A percentile compares a stretch with the other conserved stretches of the same genome.
Evolutionary conservation across 2,329 filamentous ascomycete genomes (phyloP).

Genomic region (Botryotinia convoluta): DNA sequence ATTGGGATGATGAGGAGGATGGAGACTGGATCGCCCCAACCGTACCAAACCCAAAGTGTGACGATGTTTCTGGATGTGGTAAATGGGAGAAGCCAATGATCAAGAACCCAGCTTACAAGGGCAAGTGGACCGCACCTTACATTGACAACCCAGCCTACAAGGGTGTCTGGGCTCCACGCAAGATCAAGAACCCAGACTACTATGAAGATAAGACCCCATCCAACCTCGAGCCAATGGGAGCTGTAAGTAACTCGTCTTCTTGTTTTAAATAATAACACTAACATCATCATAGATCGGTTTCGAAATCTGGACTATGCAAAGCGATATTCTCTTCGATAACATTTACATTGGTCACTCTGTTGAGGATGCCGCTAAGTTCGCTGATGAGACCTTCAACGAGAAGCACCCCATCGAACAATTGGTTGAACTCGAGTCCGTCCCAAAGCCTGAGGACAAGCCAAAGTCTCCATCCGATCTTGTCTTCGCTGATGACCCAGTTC

Average conservation of each 20-base stretch:
- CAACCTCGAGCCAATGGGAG: conserved; percentile 97
- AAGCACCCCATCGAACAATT: conserved; percentile 83
- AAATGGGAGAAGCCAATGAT: conserved; percentile 88
- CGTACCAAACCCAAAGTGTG: conserved; percentile 93
- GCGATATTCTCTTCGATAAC: conserved; percentile 98
- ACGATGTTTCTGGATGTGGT: conserved; percentile 89
- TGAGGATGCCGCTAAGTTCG: conserved; percentile 86
- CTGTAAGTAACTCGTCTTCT: conserved; percentile 59
- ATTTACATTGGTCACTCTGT: conserved; percentile 99
- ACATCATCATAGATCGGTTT: conserved; percentile 72
- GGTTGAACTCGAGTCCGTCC: conserved; percentile 74
- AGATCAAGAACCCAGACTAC: conserved; percentile 95
- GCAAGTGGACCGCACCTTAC: conserved; percentile 87
- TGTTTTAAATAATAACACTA: conserved; percentile 21
- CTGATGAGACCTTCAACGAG: conserved; percentile 82
- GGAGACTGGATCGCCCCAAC: conserved; percentile 88
- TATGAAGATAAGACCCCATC: conserved; percentile 96
- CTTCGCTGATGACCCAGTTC: conserved; percentile 88
- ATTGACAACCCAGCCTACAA: conserved; percentile 99
- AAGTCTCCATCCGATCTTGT: conserved; percentile 73
- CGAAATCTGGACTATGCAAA: conserved; percentile 99
- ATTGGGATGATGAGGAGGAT: conserved; percentile 99
- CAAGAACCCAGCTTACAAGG: conserved; percentile 92
- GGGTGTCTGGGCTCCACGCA: conserved; percentile 88
- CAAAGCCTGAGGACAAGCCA: conserved; percentile 63